Evolutionary conservation across 108 stramenopile genomes (phyloP), one percentile per base, ranked within the genome.

Genomic region (Cyclotella atomus): DNA sequence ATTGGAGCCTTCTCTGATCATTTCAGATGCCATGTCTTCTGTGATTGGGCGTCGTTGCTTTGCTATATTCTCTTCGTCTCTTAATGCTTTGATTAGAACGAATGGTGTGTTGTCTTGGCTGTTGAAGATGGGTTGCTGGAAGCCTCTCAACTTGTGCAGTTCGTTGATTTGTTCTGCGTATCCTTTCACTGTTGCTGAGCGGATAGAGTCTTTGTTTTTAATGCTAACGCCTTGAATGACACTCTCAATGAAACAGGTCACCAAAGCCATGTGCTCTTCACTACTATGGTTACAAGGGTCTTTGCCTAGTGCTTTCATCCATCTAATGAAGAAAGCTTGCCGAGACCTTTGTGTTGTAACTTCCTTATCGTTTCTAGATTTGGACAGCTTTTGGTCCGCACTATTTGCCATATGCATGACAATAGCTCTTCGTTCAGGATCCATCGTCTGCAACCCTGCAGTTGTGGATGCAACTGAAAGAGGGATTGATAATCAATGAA

Each of bases 241-340:
- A 2, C 8, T 27, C 61, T 62, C 16, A 1, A 21, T 44, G 3
- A 12, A 62, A n/a, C n/a, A n/a, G n/a, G n/a, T n/a, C 2, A 24
- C 20, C 14, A 41, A 9, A 0, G 43, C 10, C 1, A 62, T 21
- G 1, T 0, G 0, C 28, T 3, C 15, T 1, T 19, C 0, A 2
- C 2, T 12, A 17, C 1, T 32, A 32, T 33, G 15, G 3, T 3
- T 32, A 9, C 56, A 59, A 4, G 56, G 56, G 30, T 59, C 29
- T 33, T 33, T 28, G 2, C 32, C 56, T 2, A 32, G 29, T 3
- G 21, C 12, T 2, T 1, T 2, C 16, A 59, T 30, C 2, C 2
- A 70, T n/a, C 59, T 2, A 12, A 59, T 43, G 28, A 1, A 70
- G 17, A 5, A 25, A 70, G 55, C 69, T 70, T 70, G 69, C 69